These are phyloP conservation scores for Pseudozyma pruni DNA, from an alignment of 1,284 basidiomycete genomes.

Conservation along the genomic window DNA sequence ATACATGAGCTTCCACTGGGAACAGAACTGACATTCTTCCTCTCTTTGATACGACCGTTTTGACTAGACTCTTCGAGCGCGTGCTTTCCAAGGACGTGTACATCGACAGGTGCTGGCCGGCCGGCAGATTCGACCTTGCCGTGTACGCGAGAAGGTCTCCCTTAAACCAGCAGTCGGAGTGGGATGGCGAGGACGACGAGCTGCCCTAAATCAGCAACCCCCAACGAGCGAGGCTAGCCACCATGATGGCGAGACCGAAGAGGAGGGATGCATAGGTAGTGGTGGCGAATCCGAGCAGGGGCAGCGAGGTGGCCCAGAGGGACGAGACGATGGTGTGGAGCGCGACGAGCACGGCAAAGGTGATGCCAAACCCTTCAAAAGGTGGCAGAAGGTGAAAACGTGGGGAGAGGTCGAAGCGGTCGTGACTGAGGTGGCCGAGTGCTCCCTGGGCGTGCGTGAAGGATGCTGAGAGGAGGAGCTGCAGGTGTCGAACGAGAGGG, in stretches of 20 bases:
- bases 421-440: constrained; percentile 27
- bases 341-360: constrained; percentile 43
- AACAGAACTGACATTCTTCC: too few species aligned
- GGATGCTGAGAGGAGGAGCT: constrained; percentile 55
- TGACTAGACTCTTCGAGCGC: too few species aligned
- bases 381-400: constrained; percentile 48
- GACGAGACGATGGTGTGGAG: constrained; percentile 55
- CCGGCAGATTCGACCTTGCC: too few species aligned
- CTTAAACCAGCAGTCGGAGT: too few species aligned
- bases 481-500: not conserved
- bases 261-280: constrained; percentile 59
- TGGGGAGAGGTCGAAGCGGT: constrained; percentile 27
- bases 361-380: constrained; percentile 33
- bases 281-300: constrained; percentile 52
- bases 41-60: too few species aligned
- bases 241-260: constrained; percentile 56
- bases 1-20: too few species aligned
- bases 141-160: too few species aligned
- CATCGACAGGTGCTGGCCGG: too few species aligned
- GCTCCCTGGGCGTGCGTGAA: constrained; percentile 56
- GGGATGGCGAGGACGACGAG: too few species aligned
- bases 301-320: constrained; percentile 56
- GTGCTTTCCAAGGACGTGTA: too few species aligned
- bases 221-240: constrained; percentile 58
- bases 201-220: constrained; percentile 56